Evolutionary conservation across 2,329 filamentous ascomycete species (phyloP), one percentile per base, ranked within the genome.

Genomic region (Epichloe typhina): DNA sequence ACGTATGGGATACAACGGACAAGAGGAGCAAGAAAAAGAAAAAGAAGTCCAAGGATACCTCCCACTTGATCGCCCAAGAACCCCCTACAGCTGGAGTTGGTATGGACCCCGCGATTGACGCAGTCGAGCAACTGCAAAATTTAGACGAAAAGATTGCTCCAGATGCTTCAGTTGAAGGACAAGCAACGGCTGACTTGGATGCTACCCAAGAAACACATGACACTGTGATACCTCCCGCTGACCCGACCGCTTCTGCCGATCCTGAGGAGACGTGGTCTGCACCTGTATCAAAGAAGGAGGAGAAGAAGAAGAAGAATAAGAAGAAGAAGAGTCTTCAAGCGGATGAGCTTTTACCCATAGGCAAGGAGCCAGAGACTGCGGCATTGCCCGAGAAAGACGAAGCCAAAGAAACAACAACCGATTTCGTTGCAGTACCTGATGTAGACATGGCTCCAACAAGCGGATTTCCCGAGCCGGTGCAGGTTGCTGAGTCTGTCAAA

Each of bases 11-110:
- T n/a, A 9, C 38, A 6, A 13, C 44, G 11, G 46, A 49, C 38
- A 56, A 57, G 52, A 57, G 55, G 54, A 45, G 39, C 41, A 57
- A 54, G 54, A 56, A 50, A 42, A 60, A 50, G 41, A 57, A 52
- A 37, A 52, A 50, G 40, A 55, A 44, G 31, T 43, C 50, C 39
- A 54, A 47, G 36, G 35, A 45, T 15, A 35, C 33, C 9, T 15
- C 39, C 12, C 7, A 36, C 37, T 36, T 12, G 38, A 45, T 35
- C n/a, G 38, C 38, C 3, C 38, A 46, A 17, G 51, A 51, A 12
- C 19, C 21, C n/a, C 39, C 40, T 8, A 31, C 33, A 21, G 48
- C 26, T 31, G 43, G 36, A 21, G 8, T 11, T 12, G 36, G 26
- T 5, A 9, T 19, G 15, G 46, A 41, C n/a, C 38, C 31, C n/a